Percentiles rank a stretch among this genome's conserved stretches.
Conservation (phyloP, 768 basidiomycete genomes). For the Gloeopeniophorella convolvens region DNA sequence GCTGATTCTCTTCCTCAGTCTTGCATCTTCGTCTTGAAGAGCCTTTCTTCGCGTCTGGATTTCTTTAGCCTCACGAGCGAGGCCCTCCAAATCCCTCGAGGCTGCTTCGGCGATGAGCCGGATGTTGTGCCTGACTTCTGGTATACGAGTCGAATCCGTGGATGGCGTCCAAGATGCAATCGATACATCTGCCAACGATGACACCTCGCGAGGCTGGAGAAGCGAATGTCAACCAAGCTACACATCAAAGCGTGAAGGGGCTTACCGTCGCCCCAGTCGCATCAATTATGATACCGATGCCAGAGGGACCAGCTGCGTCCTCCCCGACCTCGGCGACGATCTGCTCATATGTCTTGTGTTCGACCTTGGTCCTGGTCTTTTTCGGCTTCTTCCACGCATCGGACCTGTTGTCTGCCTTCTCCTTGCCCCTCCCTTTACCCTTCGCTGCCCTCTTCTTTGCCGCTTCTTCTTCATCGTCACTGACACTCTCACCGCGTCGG, state of each 20-base stretch:
- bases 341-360: slow-evolving; percentile 97
- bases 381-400: slow-evolving; percentile 84
- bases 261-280: slow-evolving; percentile 87
- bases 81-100: slow-evolving; percentile 77
- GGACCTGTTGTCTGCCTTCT: slow-evolving; percentile 44
- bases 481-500: slow-evolving; percentile 64
- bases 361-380: slow-evolving; percentile 77
- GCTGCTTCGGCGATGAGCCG: slow-evolving; percentile 79
- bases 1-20: slow-evolving; percentile 60
- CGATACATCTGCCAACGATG: slow-evolving; percentile 75
- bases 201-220: slow-evolving; percentile 73
- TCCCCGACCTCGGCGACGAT: slow-evolving; percentile 83
- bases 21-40: slow-evolving; percentile 60
- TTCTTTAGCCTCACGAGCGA: slow-evolving; percentile 84
- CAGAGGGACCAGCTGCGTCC: slow-evolving; percentile 37
- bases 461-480: slow-evolving; percentile 61
- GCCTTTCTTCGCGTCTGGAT: slow-evolving; percentile 76
- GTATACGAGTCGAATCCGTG: slow-evolving; percentile 80
- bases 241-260: slow-evolving; percentile 18
- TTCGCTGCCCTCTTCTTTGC: slow-evolving; percentile 43
- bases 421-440: slow-evolving; percentile 46
- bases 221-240: slow-evolving; percentile 9
- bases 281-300: slow-evolving; percentile 87
- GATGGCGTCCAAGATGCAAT: slow-evolving; percentile 80
- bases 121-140: slow-evolving; percentile 95